Evolutionary conservation across 495 filamentous ascomycete species (phyloP).

Genomic region (Saxophila tyrrhenica): DNA sequence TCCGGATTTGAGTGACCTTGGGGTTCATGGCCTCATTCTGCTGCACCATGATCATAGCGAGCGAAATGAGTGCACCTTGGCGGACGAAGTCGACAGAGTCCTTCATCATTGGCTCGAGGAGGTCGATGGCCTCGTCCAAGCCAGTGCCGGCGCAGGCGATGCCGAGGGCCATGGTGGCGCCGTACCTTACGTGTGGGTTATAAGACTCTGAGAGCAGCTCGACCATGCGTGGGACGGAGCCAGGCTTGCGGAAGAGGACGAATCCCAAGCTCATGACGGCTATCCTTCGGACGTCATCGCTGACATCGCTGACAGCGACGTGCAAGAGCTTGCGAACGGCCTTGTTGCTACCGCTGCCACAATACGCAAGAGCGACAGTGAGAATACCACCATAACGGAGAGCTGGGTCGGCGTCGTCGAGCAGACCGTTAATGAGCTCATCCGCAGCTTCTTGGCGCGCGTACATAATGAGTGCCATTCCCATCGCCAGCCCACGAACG

Average conservation of each 20-base stretch:
- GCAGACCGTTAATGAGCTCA: conserved; percentile 80
- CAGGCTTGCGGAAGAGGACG: conserved; percentile 95
- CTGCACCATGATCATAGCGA: conserved; percentile 96
- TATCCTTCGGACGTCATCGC: conserved; percentile 89
- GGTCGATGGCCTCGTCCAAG: conserved; percentile 89
- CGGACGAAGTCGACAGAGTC: conserved; percentile 97
- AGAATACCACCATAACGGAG: conserved; percentile 96
- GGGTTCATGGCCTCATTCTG: conserved; percentile 71
- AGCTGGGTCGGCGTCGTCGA: conserved; percentile 88
- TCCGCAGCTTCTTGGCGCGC: conserved; percentile 90
- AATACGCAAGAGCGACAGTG: conserved; percentile 96
- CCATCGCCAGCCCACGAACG: conserved; percentile 83
- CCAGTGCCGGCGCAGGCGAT: conserved; percentile 97
- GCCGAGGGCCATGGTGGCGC: conserved; percentile 94
- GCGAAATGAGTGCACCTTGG: conserved; percentile 87
- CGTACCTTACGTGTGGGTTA: conserved; percentile 97
- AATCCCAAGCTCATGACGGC: conserved; percentile 99
- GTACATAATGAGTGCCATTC: conserved; percentile 98
- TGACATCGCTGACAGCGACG: conserved; percentile 94
- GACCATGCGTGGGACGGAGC: conserved; percentile 97
- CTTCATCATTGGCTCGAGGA: conserved; percentile 98
- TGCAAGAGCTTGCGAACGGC: conserved; percentile 96
- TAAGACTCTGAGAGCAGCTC: conserved; percentile 96
- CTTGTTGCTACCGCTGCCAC: conserved; percentile 95
- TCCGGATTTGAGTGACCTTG: conserved; percentile 52